phyloP scores from a whole-genome alignment of 768 basidiomycete species.

The Filobasidium floriforme region DNA sequence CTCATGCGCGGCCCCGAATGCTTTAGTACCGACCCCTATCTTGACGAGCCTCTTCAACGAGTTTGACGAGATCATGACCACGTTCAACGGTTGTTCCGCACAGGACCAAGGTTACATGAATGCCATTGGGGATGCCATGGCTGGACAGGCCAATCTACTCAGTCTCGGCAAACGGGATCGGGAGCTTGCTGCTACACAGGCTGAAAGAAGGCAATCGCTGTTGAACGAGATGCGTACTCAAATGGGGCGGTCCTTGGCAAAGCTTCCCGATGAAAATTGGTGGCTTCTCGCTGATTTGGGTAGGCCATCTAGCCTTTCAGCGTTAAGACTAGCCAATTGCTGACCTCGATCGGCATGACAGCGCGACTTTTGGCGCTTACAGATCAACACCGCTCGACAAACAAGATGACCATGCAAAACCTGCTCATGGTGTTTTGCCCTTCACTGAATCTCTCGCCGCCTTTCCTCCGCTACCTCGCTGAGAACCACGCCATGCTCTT shows the following conservation, averaged over 20 bases:
- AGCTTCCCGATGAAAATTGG: slow-evolving; percentile 69
- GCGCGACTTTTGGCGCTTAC: slow-evolving; percentile 61
- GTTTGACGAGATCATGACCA: slow-evolving; percentile 50
- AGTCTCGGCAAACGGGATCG: slow-evolving; percentile 10
- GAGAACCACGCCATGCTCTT: slow-evolving; percentile 32
- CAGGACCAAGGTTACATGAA: slow-evolving; percentile 22
- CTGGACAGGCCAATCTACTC: slow-evolving; percentile 1
- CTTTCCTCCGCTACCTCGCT: slow-evolving; percentile 34
- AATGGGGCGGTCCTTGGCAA: slow-evolving; percentile 54
- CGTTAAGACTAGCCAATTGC: neutral
- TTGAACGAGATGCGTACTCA: slow-evolving; percentile 1
- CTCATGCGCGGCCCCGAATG: too few relatives aligned
- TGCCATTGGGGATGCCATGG: slow-evolving; percentile 13
- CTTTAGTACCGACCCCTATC: slow-evolving; percentile 74
- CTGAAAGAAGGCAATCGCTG: slow-evolving; percentile 17
- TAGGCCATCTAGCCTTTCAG: slow-evolving; percentile 43
- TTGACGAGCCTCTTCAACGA: slow-evolving; percentile 65
- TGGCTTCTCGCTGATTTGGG: slow-evolving; percentile 76
- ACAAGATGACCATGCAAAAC: slow-evolving; percentile 89
- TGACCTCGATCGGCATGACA: neutral
- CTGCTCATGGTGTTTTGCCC: slow-evolving; percentile 81
- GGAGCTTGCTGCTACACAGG: slow-evolving; percentile 41
- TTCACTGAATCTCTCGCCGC: slow-evolving; percentile 38
- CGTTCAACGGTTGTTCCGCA: slow-evolving; percentile 20
- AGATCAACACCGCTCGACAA: slow-evolving; percentile 59